These are phyloP conservation scores for Apiotrichum gracile DNA, from an alignment of 1,284 basidiomycete species.

Conservation along the genomic window DNA sequence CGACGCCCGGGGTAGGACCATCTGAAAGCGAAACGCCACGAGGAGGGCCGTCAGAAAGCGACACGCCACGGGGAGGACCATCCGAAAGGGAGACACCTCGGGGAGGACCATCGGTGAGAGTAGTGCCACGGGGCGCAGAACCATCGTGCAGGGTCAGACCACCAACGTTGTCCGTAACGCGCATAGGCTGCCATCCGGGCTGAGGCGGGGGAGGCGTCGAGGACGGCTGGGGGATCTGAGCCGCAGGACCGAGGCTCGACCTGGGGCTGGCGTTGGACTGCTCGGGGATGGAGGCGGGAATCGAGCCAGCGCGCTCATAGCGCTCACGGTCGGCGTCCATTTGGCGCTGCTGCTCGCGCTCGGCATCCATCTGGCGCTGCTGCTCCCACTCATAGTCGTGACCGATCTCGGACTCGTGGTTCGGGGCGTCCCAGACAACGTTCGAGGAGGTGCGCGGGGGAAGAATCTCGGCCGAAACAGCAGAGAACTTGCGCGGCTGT, in stretches of 20 bases:
- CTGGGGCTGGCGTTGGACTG: no score
- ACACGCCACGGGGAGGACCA: no score
- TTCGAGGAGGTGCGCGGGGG: slow-evolving; percentile 1
- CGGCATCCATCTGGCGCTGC: slow-evolving; percentile 31
- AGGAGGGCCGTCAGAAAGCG: background rate
- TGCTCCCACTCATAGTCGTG: slow-evolving; percentile 42
- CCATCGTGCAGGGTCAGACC: slow-evolving; percentile 2
- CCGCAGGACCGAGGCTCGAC: no score
- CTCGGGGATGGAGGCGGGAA: background rate
- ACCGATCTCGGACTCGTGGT: background rate
- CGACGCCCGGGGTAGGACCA: background rate
- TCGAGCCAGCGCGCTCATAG: background rate
- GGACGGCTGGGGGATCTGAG: background rate
- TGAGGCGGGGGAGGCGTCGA: no score
- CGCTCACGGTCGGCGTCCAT: background rate
- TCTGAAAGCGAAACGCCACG: no score
- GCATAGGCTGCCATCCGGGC: slow-evolving; percentile 10
- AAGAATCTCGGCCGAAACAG: background rate
- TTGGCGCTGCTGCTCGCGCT: slow-evolving; percentile 1
- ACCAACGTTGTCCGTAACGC: background rate
- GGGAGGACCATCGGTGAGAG: slow-evolving; percentile 2
- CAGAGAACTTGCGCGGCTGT: background rate
- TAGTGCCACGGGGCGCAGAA: background rate
- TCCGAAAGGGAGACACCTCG: no score
- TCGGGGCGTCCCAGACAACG: slow-evolving; percentile 30